phyloP scores from a whole-genome alignment of 2,329 filamentous ascomycete species.

The Fonsecaea pugnacius region DNA sequence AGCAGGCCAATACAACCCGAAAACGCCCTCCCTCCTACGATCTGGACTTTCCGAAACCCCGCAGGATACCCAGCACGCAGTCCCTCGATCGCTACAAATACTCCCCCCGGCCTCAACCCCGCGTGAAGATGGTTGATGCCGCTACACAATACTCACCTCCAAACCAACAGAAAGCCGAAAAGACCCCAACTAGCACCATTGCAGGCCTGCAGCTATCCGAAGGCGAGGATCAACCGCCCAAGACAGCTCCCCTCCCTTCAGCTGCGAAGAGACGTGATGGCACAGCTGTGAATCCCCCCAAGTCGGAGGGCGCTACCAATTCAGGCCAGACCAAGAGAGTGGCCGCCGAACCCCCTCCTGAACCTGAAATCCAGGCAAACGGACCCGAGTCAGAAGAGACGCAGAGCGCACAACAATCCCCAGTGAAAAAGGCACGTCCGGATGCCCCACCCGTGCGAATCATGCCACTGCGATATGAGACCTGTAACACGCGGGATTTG shows the following conservation, averaged over 20 bases:
- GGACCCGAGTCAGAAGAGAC: conserved; percentile 11
- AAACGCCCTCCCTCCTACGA: conserved; percentile 23
- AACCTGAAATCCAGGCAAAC: conserved; percentile 3
- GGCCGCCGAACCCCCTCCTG: conserved; percentile 23
- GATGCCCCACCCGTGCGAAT: conserved; percentile 55
- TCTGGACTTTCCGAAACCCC: conserved; percentile 15
- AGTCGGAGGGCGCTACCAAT: conserved; percentile 1
- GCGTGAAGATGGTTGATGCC: conserved; percentile 50
- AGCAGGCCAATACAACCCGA: conserved; percentile 12
- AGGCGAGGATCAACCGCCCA: conserved; percentile 19
- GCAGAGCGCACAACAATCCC: conserved; percentile 18
- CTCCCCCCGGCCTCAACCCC: conserved; percentile 15
- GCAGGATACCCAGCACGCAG: conserved; percentile 26
- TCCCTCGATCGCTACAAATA: conserved; percentile 32
- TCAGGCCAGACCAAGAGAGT: conserved; percentile 27
- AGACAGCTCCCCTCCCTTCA: background rate
- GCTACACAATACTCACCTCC: conserved; percentile 58
- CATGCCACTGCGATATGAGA: conserved; percentile 73
- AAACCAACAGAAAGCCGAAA: conserved; percentile 20
- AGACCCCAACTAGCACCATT: conserved; percentile 47
- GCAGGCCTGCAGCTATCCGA: conserved; percentile 30
- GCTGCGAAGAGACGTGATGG: conserved; percentile 10
- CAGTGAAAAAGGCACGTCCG: conserved; percentile 52
- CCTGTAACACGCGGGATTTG: conserved; percentile 80
- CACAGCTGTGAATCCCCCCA: conserved; percentile 5